Conservation (phyloP, 2,329 filamentous ascomycete species). For the Aspergillus ochraceus region DNA sequence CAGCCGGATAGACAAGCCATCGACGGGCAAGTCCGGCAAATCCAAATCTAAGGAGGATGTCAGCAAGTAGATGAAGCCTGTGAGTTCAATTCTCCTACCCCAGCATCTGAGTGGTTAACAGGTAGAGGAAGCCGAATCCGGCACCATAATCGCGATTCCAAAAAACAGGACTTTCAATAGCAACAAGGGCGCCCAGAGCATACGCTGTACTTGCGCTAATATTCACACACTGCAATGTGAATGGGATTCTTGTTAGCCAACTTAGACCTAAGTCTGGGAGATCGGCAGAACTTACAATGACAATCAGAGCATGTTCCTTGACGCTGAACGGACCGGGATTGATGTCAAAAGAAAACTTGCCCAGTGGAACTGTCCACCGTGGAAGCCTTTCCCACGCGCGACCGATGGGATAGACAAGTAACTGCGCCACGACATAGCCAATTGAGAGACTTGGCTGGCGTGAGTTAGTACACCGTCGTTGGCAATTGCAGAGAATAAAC, state of each 20-base stretch:
- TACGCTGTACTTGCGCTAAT: slow-evolving; percentile 11
- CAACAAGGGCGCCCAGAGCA: too few relatives aligned
- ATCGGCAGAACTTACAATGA: slow-evolving; percentile 52
- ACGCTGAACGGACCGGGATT: slow-evolving; percentile 46
- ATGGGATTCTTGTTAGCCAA: background rate
- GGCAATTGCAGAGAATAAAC: too few relatives aligned
- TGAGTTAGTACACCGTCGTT: too few relatives aligned
- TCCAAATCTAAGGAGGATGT: slow-evolving; percentile 39
- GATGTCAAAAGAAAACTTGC: slow-evolving; percentile 36
- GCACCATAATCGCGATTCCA: too few relatives aligned
- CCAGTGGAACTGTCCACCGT: slow-evolving; percentile 34
- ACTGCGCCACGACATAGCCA: slow-evolving; percentile 47
- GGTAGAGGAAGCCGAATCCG: too few relatives aligned
- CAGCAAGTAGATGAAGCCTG: slow-evolving; percentile 41
- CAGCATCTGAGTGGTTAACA: background rate
- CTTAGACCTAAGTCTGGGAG: slow-evolving; percentile 31
- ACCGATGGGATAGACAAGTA: slow-evolving; percentile 45
- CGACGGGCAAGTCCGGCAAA: slow-evolving; percentile 35
- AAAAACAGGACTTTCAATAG: too few relatives aligned
- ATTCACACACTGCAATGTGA: slow-evolving; percentile 43
- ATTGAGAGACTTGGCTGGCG: slow-evolving; percentile 42
- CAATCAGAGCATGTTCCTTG: slow-evolving; percentile 45
- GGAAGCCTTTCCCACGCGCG: slow-evolving; percentile 40
- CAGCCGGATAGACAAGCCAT: slow-evolving; percentile 28
- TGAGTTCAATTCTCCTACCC: slow-evolving; percentile 24